Evolutionary conservation across 2,329 filamentous ascomycete species (phyloP), one percentile per base, ranked within the genome.

Genomic region (Fusarium denticulatum): DNA sequence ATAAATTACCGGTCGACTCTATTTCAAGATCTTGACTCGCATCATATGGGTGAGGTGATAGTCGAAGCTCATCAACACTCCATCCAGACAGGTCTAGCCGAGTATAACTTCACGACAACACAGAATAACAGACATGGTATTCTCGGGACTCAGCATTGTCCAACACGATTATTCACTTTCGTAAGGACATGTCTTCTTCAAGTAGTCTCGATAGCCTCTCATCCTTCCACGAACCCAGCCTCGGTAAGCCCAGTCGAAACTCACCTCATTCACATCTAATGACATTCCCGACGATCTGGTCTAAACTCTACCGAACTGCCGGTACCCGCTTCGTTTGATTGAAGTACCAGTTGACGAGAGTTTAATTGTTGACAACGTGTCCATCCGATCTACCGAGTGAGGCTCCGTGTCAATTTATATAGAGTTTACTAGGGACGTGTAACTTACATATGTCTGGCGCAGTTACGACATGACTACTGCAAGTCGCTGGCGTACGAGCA

Each of bases 231-330:
- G 7, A 26, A 1, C 36, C 9, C 10, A 55, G 32, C 50, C 24
- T 30, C 36, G 24, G 36, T 28, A 16, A 39, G 24, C 10, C 34
- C 24, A n/a, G 14, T 18, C 11, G 20, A 40, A 40, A n/a, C 14
- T n/a, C 50, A 30, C 9, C 34, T 40, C 34, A 28, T 42, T 28
- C 24, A 14, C 20, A n/a, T 55, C 24, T 28, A 1, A 28, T 30
- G 24, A 18, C 50, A 28, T 14, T 18, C 20, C 36, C 26, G 26
- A 40, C 15, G 15, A n/a, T 42, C 36, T 55, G 37, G 50, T 14
- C 8, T n/a, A 42, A 55, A 55, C 50, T 55, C 22, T 55, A 55
- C 36, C 26, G 26, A 55, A 42, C 50, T 55, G 36, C 50, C 50
- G 50, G 26, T 18, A 42, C 30, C 50, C 36, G 50, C 36, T 42